Evolutionary conservation across 768 basidiomycete genomes (phyloP).

Genomic region (Tubosaeta brunneosetosa): DNA sequence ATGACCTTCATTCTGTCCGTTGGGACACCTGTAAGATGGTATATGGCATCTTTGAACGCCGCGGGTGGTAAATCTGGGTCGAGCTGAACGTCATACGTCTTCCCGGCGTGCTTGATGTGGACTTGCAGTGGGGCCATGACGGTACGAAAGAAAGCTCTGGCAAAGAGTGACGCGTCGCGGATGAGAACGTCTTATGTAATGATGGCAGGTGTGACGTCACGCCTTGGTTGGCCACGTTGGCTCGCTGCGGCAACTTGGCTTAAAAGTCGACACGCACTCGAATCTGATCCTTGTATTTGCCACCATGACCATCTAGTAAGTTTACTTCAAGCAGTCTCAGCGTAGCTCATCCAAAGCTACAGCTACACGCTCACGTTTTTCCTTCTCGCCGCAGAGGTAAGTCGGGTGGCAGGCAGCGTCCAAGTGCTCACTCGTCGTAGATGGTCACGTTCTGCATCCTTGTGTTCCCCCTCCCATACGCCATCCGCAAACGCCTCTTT

Average conservation of each 20-base stretch:
- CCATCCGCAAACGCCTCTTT: constrained; percentile 65
- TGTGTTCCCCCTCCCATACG: constrained; percentile 81
- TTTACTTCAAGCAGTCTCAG: background rate
- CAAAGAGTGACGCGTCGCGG: constrained; percentile 21
- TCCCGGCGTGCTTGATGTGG: constrained; percentile 87
- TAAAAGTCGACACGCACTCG: background rate
- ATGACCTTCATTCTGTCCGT: constrained; percentile 95
- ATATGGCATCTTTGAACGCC: constrained; percentile 80
- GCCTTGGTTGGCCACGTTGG: constrained; percentile 14
- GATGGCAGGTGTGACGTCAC: constrained; percentile 23
- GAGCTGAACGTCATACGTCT: constrained; percentile 64
- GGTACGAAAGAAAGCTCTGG: background rate
- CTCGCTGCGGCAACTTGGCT: constrained; percentile 3
- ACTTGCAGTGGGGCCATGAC: constrained; percentile 68
- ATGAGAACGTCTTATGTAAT: constrained; percentile 32
- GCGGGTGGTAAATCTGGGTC: constrained; percentile 65
- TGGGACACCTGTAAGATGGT: constrained; percentile 80
- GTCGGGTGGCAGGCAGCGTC: background rate
- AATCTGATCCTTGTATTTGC: background rate
- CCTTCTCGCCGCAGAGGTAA: constrained; percentile 71
- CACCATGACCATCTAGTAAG: constrained; percentile 48
- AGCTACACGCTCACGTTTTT: constrained; percentile 80
- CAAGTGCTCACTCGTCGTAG: constrained; percentile 27
- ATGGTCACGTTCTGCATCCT: constrained; percentile 84
- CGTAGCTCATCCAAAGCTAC: background rate